Evolutionary conservation across 139 green algal species (phyloP), one percentile per base, ranked within the genome.

Genomic region (Tetratostichococcus sp.): DNA sequence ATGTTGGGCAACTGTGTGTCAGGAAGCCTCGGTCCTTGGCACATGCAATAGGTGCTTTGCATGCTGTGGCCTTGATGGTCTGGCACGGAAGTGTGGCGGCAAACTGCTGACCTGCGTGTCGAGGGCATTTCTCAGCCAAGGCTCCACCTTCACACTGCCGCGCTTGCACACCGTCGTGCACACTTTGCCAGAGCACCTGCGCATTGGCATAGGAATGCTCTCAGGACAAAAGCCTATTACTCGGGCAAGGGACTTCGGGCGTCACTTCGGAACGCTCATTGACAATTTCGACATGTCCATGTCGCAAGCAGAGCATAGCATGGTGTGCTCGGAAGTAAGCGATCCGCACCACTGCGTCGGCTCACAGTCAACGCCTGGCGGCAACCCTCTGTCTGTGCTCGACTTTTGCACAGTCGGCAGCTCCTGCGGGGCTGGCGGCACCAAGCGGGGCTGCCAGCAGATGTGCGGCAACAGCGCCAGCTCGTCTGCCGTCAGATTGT

Each of bases 121-220:
- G 22, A 86, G 80, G 16, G 86, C 85, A 32, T 80, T 75, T 23
- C 62, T 43, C 19, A 90, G 79, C 85, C 89, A 94, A 17, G 71
- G 73, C 17, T 87, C 77, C 8, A 94, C 34, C 0, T 35, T 2
- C 4, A 95, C 87, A 59, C 65, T 85, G 16, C 90, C 89, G 0
- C 75, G 73, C 16, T 80, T 58, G 75, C 90, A 93, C 30, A 95
- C 85, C 16, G 77, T 76, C 4, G 83, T 85, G 75, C 89, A 94
- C 4, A 26, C 50, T 4, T 80, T 65, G 22, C 74, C 75, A 30
- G 74, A 43, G 58, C 88, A 91, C 84, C 85, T 91, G 78, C 30
- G 65, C 65, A 39, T 68, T 32, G 25, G 6, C 58, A 30, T n/a
- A 6, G 17, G 58, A 30, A 6, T n/a, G 23, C 58, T 32, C 31